Conservation (phyloP, 2,329 filamentous ascomycete genomes). For the Fusarium duplospermum region DNA sequence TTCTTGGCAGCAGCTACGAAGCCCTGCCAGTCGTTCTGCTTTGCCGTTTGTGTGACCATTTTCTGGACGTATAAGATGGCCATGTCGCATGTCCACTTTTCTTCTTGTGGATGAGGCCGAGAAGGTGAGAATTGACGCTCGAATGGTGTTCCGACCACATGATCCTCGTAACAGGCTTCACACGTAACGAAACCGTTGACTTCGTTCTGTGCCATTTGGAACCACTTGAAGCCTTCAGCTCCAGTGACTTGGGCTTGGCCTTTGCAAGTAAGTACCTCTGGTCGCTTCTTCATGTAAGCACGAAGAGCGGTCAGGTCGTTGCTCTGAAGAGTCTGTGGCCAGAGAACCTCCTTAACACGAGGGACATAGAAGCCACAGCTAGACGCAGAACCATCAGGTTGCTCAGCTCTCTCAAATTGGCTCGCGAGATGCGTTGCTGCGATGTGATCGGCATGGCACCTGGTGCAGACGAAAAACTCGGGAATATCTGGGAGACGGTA, state of each 20-base stretch:
- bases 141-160: slow-evolving; percentile 44
- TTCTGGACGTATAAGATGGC: slow-evolving; percentile 42
- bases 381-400: slow-evolving; percentile 45
- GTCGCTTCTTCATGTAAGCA: slow-evolving; percentile 45
- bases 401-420: slow-evolving; percentile 45
- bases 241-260: slow-evolving; percentile 34
- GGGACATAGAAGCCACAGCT: slow-evolving; percentile 47
- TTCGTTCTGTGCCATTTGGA: slow-evolving; percentile 41
- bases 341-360: slow-evolving; percentile 50
- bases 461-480: slow-evolving; percentile 53
- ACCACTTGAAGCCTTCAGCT: slow-evolving; percentile 48
- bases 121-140: slow-evolving; percentile 45
- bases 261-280: slow-evolving; percentile 46
- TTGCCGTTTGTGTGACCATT: slow-evolving; percentile 29
- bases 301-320: slow-evolving; percentile 42
- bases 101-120: slow-evolving; percentile 38
- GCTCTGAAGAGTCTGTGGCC: slow-evolving; percentile 45
- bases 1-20: slow-evolving; percentile 41
- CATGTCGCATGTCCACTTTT: slow-evolving; percentile 51
- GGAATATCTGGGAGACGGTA: slow-evolving; percentile 44
- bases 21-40: slow-evolving; percentile 45
- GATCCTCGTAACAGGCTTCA: slow-evolving; percentile 53
- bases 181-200: slow-evolving; percentile 51
- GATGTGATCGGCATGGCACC: slow-evolving; percentile 55
- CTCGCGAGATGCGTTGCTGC: slow-evolving; percentile 43